These are phyloP conservation scores for Kwoniella heveanensis DNA, from an alignment of 768 basidiomycete species.

Conservation along the genomic window DNA sequence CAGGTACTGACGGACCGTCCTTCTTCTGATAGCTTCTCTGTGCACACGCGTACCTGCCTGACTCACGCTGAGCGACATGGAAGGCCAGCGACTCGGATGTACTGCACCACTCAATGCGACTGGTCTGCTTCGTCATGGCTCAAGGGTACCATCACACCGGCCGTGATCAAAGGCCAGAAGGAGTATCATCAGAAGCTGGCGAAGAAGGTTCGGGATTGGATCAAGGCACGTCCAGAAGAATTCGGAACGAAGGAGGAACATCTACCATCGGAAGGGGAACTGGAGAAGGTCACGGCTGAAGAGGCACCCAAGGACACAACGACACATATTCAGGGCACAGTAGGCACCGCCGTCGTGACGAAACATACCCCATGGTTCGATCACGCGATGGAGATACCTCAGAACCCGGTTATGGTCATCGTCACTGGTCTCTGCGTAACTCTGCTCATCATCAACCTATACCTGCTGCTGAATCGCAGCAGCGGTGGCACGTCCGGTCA, in stretches of 20 bases:
- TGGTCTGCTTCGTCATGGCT: slow-evolving; percentile 31
- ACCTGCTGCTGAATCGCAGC: neutral
- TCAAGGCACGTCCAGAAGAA: slow-evolving; percentile 29
- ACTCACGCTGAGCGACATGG: slow-evolving; percentile 20
- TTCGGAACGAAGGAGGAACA: slow-evolving; percentile 12
- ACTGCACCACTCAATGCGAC: slow-evolving; percentile 37
- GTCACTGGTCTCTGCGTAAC: slow-evolving; percentile 13
- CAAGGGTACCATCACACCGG: slow-evolving; percentile 36
- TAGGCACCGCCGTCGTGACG: neutral
- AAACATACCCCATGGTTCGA: slow-evolving; percentile 12
- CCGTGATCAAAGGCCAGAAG: slow-evolving; percentile 42
- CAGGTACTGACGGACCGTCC: too few species aligned
- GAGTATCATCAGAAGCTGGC: slow-evolving; percentile 27
- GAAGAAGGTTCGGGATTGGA: slow-evolving; percentile 17
- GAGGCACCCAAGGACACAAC: slow-evolving; percentile 1
- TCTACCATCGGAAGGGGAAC: neutral
- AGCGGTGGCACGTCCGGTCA: neutral
- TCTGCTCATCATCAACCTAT: slow-evolving; percentile 6
- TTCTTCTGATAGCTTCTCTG: slow-evolving; percentile 36
- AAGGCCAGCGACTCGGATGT: slow-evolving; percentile 31
- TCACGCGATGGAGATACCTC: slow-evolving; percentile 24
- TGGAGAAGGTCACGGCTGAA: neutral
- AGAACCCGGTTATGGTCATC: slow-evolving; percentile 23
- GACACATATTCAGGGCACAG: neutral
- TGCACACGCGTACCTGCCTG: slow-evolving; percentile 34